Conservation (phyloP, 306 rosid species). For the Coriaria nepalensis region DNA sequence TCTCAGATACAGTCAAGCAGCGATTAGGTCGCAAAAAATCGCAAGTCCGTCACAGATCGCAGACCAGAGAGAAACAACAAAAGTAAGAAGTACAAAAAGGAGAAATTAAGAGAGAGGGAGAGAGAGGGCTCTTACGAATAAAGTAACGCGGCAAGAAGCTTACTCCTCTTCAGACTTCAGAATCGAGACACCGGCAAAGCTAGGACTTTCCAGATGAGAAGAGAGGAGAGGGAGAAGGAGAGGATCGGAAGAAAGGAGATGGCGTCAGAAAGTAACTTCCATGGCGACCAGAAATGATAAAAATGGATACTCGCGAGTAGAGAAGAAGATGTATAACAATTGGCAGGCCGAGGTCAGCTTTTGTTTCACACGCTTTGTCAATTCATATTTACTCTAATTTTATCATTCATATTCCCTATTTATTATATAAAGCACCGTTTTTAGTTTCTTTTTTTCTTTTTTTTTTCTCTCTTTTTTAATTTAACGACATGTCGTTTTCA, state of each 20-base stretch:
- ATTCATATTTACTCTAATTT: background rate
- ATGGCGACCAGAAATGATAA: slow-evolving; percentile 9
- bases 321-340: background rate
- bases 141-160: slow-evolving; percentile 30
- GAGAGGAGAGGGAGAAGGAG: background rate
- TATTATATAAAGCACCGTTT: too few relatives aligned
- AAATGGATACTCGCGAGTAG: background rate
- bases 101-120: background rate
- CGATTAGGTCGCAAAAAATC: background rate
- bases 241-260: slow-evolving; percentile 1
- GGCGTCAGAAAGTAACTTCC: slow-evolving; percentile 14
- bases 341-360: slow-evolving; percentile 4
- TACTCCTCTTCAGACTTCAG: slow-evolving; percentile 10
- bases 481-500: background rate
- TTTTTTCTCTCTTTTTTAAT: background rate
- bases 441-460: too few relatives aligned
- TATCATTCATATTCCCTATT: too few relatives aligned
- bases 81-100: background rate
- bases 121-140: slow-evolving; percentile 21
- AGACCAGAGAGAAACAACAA: background rate
- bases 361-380: background rate
- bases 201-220: background rate
- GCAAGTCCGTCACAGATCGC: slow-evolving; percentile 4
- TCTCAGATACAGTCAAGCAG: background rate
- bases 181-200: slow-evolving; percentile 4